Percentiles rank a stretch among this genome's conserved stretches.
These are phyloP conservation scores for Oryza australiensis DNA, from an alignment of 176 grass and related monocot genomes.

Conservation along the genomic window DNA sequence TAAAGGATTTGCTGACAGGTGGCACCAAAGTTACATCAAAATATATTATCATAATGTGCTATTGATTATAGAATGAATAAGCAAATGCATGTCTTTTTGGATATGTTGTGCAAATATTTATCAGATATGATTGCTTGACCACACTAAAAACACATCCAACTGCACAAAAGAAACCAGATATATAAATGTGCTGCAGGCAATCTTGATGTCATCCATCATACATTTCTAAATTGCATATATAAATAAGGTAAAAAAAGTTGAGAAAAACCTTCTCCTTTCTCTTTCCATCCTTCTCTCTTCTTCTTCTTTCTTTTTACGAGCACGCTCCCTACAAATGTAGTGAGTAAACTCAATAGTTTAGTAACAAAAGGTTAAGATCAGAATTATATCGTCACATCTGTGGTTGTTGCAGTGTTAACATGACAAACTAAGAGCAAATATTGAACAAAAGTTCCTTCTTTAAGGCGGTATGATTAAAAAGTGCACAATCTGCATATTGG, in stretches of 20 bases:
- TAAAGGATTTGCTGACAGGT: not conserved
- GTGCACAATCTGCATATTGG: not conserved
- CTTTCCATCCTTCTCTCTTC: conserved; percentile 96
- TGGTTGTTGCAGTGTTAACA: not conserved
- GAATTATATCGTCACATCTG: not conserved
- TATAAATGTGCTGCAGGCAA: conserved; percentile 1
- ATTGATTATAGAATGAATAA: not conserved
- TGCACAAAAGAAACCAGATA: not conserved
- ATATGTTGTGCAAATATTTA: conserved; percentile 4
- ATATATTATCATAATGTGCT: not conserved
- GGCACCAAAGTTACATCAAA: not conserved
- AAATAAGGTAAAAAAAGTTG: conserved; percentile 14
- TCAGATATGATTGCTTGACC: too few species aligned
- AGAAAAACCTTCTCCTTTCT: conserved; percentile 86
- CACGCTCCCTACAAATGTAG: conserved; percentile 62
- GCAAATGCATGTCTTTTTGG: not conserved
- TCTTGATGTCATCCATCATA: not conserved
- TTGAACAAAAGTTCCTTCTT: not conserved
- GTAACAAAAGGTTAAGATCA: not conserved
- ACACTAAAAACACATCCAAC: not conserved
- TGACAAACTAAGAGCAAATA: not conserved
- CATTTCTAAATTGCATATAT: conserved; percentile 2
- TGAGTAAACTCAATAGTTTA: not conserved
- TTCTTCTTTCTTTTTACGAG: conserved; percentile 99
- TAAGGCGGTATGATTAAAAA: not conserved